These are phyloP conservation scores for Lentinula aciculospora DNA, from an alignment of 768 basidiomycete species.

Conservation along the genomic window DNA sequence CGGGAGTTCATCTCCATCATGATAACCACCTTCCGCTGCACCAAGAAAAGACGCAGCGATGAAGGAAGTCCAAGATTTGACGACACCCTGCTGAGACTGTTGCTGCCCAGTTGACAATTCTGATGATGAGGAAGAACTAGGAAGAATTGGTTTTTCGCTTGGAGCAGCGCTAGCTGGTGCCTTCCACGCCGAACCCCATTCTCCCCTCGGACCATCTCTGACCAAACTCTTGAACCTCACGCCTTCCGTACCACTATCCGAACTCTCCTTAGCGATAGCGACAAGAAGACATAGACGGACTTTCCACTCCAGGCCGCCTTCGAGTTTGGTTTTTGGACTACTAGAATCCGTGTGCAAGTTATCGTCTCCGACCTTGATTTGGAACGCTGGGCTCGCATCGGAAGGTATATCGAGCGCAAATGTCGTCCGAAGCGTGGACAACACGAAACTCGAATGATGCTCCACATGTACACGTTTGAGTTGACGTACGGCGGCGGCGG, in stretches of 20 bases:
- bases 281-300: conserved; percentile 85
- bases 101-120: not conserved
- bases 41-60: conserved; percentile 29
- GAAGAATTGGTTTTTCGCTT: conserved; percentile 37
- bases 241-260: conserved; percentile 41
- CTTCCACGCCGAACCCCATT: conserved; percentile 69
- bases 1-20: conserved; percentile 45
- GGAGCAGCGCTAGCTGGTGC: conserved; percentile 57
- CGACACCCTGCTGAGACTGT: conserved; percentile 9
- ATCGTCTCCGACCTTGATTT: conserved; percentile 45
- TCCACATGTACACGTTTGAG: conserved; percentile 80
- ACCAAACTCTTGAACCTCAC: conserved; percentile 48
- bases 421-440: conserved; percentile 68
- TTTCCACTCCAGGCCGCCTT: conserved; percentile 87
- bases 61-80: conserved; percentile 32
- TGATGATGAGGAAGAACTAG: not conserved
- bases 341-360: not conserved
- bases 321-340: not conserved
- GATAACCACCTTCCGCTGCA: conserved; percentile 42
- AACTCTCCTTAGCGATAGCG: conserved; percentile 48
- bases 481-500: conserved; percentile 30
- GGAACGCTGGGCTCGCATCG: conserved; percentile 86
- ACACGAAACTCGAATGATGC: conserved; percentile 71
- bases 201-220: conserved; percentile 54
- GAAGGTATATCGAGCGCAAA: conserved; percentile 92